phyloP scores from a whole-genome alignment of 768 basidiomycete species.

The Termitomyces sp. region DNA sequence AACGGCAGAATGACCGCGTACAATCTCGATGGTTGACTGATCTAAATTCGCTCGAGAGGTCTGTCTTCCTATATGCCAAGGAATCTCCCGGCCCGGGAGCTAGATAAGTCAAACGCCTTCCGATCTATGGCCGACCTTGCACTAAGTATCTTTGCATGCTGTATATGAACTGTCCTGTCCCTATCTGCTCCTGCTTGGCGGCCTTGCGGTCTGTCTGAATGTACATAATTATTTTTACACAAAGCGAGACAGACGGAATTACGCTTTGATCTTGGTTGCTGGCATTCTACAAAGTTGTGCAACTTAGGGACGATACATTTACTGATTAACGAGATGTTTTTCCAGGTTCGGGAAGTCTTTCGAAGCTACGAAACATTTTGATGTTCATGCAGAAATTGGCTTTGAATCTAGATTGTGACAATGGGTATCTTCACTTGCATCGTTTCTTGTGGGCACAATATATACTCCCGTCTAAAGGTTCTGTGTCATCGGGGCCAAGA shows the following conservation, averaged over 20 bases:
- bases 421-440: background rate
- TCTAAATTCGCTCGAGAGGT: constrained; percentile 13
- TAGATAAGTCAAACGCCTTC: background rate
- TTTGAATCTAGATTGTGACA: background rate
- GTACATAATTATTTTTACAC: background rate
- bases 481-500: no score
- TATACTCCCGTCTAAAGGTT: no score
- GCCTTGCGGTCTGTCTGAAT: no score
- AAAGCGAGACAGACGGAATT: background rate
- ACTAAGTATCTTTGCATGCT: background rate
- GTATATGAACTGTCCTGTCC: background rate
- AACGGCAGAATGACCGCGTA: background rate
- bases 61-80: background rate
- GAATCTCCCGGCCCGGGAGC: no score
- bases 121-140: constrained; percentile 1
- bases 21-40: background rate
- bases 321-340: background rate
- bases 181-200: no score
- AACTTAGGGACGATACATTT: no score
- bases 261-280: background rate
- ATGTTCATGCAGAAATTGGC: background rate
- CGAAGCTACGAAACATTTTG: background rate
- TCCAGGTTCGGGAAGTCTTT: background rate
- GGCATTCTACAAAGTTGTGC: background rate
- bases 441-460: background rate